These are phyloP conservation scores for Aschersonia sp. DNA, from an alignment of 2,329 filamentous ascomycete species.

Conservation along the genomic window DNA sequence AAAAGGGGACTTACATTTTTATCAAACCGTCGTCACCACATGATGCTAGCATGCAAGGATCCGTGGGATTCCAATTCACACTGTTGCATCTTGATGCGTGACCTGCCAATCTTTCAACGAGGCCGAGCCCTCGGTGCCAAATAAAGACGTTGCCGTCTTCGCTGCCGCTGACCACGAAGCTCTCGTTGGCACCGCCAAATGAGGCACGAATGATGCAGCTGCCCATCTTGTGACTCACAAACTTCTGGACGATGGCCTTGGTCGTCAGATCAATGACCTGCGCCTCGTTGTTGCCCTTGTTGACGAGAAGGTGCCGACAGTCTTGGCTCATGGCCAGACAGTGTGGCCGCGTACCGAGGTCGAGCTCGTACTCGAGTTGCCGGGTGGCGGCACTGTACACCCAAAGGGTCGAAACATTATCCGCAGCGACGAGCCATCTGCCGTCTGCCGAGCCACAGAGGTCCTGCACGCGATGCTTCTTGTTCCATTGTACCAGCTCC, in stretches of 20 bases:
- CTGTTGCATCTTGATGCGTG: slow-evolving; percentile 70
- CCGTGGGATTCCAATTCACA: slow-evolving; percentile 74
- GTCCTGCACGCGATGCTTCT: slow-evolving; percentile 66
- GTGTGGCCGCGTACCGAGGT: slow-evolving; percentile 51
- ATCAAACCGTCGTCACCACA: slow-evolving; percentile 79
- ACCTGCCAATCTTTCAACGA: slow-evolving; percentile 62
- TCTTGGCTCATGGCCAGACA: slow-evolving; percentile 72
- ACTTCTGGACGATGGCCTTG: slow-evolving; percentile 57
- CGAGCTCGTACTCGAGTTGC: slow-evolving; percentile 61
- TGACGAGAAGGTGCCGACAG: slow-evolving; percentile 69
- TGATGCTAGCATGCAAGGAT: slow-evolving; percentile 76
- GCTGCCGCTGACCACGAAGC: slow-evolving; percentile 82
- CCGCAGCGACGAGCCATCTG: slow-evolving; percentile 63
- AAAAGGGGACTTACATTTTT: slow-evolving; percentile 53
- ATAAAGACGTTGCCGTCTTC: slow-evolving; percentile 70
- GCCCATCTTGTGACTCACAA: slow-evolving; percentile 60
- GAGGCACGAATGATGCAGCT: slow-evolving; percentile 66
- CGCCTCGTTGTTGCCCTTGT: slow-evolving; percentile 63
- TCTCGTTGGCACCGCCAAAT: slow-evolving; percentile 84
- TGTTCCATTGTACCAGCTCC: slow-evolving; percentile 49
- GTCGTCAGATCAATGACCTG: slow-evolving; percentile 66
- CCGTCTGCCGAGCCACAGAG: slow-evolving; percentile 73
- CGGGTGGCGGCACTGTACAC: slow-evolving; percentile 70
- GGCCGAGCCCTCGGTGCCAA: slow-evolving; percentile 77
- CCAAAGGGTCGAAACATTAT: slow-evolving; percentile 54